Conservation (phyloP, 345 rosid genomes). For the Durio zibethinus region DNA sequence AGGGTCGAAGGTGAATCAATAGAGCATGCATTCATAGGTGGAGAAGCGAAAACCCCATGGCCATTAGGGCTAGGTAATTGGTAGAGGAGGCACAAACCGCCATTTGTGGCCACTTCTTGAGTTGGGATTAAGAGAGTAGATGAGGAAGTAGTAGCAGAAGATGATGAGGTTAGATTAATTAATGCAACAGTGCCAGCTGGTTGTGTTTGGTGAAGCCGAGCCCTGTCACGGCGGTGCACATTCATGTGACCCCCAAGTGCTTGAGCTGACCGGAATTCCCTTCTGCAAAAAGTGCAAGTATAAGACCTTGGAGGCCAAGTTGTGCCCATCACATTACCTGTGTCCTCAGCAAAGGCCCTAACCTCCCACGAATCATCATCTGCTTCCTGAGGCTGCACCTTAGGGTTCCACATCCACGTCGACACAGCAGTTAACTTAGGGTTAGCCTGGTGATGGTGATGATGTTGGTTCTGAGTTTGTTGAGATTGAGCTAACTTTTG, state of each 20-base stretch:
- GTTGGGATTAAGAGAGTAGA: constrained; percentile 36
- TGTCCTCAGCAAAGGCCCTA: constrained; percentile 83
- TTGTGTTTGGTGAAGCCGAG: constrained; percentile 62
- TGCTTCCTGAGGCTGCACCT: constrained; percentile 29
- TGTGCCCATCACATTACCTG: constrained; percentile 62
- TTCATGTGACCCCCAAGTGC: constrained; percentile 99
- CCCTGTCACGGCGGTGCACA: constrained; percentile 93
- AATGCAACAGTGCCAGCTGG: constrained; percentile 6
- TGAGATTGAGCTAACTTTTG: constrained; percentile 30
- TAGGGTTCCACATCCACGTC: constrained; percentile 75
- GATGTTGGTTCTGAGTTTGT: constrained; percentile 18
- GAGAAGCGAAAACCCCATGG: constrained; percentile 29
- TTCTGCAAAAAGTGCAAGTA: constrained; percentile 85
- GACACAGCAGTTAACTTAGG: constrained; percentile 12
- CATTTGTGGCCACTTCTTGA: constrained; percentile 44
- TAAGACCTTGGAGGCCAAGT: constrained; percentile 99
- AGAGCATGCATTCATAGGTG: constrained; percentile 18
- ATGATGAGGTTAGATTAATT: constrained; percentile 13
- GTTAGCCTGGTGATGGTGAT: constrained; percentile 18
- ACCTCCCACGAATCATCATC: constrained; percentile 94
- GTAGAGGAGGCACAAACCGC: constrained; percentile 59
- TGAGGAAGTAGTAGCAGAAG: constrained; percentile 31
- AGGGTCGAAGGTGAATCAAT: constrained; percentile 48
- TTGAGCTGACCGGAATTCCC: constrained; percentile 95
- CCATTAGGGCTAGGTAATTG: constrained; percentile 67